Evolutionary conservation across 495 filamentous ascomycete genomes (phyloP).

Genomic region (Penicillium canariense): DNA sequence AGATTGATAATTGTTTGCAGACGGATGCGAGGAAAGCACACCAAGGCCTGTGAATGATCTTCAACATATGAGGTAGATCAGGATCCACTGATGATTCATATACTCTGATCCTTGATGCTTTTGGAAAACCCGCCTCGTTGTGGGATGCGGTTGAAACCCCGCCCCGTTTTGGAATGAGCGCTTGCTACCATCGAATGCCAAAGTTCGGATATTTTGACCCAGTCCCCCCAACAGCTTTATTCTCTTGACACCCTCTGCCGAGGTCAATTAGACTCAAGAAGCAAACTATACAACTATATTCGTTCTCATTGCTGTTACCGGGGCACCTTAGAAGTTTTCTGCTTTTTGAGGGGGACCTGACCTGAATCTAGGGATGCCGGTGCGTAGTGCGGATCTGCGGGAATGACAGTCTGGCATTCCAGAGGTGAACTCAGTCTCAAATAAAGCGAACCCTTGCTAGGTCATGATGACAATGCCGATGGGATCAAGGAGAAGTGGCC

Average conservation of each 20-base stretch:
- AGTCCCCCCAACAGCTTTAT: background rate
- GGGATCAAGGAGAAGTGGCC: background rate
- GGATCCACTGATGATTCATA: constrained; percentile 16
- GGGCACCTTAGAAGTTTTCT: background rate
- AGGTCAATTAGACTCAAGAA: background rate
- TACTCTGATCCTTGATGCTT: background rate
- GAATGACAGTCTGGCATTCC: constrained; percentile 22
- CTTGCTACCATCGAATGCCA: constrained; percentile 8
- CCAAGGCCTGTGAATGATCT: background rate
- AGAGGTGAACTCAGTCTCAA: background rate
- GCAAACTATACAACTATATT: background rate
- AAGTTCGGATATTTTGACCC: background rate
- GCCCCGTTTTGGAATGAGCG: constrained; percentile 22
- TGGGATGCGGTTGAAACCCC: background rate
- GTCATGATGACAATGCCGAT: constrained; percentile 21
- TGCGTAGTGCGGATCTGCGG: constrained; percentile 5
- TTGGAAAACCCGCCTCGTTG: constrained; percentile 1
- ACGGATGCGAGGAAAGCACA: background rate
- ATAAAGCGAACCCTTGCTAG: background rate
- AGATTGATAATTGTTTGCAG: background rate
- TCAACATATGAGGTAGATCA: constrained; percentile 6
- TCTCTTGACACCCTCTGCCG: background rate
- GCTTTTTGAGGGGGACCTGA: background rate
- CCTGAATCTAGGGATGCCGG: constrained; percentile 21
- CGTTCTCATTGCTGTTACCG: background rate